phyloP scores from a whole-genome alignment of 2,329 filamentous ascomycete species.

The Phialophora expanda region DNA sequence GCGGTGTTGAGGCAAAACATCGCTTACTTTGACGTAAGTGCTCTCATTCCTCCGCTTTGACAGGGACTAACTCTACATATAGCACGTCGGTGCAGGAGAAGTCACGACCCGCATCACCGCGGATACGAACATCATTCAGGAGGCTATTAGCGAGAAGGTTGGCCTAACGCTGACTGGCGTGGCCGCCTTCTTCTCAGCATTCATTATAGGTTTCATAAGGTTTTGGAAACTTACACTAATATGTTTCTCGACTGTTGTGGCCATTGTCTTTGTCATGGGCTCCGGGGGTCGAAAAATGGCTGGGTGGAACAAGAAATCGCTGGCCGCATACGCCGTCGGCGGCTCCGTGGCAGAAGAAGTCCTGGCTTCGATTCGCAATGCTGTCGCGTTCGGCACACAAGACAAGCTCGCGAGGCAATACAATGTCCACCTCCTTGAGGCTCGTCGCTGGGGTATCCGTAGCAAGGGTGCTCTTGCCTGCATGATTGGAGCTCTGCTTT shows the following conservation, averaged over 20 bases:
- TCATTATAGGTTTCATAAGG: conserved; percentile 86
- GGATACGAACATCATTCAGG: conserved; percentile 91
- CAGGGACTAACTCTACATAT: neutral
- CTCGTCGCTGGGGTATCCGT: conserved; percentile 76
- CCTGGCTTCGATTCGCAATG: conserved; percentile 88
- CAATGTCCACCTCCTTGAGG: conserved; percentile 72
- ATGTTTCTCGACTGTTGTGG: conserved; percentile 77
- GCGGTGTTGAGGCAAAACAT: conserved; percentile 88
- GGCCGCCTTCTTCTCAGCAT: conserved; percentile 84
- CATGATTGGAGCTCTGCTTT: conserved; percentile 85
- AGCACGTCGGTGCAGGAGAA: conserved; percentile 84
- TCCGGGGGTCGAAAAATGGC: conserved; percentile 74
- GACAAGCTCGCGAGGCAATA: conserved; percentile 89
- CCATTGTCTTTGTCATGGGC: conserved; percentile 79
- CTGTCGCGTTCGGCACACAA: conserved; percentile 90
- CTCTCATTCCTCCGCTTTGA: neutral
- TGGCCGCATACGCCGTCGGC: conserved; percentile 80
- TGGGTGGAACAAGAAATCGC: conserved; percentile 76
- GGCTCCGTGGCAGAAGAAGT: conserved; percentile 93
- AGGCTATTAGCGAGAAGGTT: conserved; percentile 90
- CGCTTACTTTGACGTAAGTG: conserved; percentile 74
- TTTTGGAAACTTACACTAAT: conserved; percentile 95
- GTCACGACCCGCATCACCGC: conserved; percentile 93
- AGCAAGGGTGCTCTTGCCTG: conserved; percentile 73
- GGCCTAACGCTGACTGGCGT: conserved; percentile 75